phyloP scores from a whole-genome alignment of 495 filamentous ascomycete genomes.

The Copromyces sp. region DNA sequence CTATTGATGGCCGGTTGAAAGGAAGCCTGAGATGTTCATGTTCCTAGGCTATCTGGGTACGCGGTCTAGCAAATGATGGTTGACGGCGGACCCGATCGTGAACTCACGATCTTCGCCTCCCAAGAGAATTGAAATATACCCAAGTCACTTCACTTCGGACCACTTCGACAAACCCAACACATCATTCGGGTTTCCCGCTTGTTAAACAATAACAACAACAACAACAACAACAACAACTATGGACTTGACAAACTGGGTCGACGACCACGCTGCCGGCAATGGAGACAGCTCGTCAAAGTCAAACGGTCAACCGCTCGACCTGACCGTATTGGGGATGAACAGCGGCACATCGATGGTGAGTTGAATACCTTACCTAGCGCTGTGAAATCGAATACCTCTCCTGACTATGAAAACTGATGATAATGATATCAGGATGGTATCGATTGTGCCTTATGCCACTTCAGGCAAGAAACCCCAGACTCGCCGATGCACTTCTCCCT shows the following conservation, averaged over 20 bases:
- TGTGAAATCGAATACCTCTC: neutral
- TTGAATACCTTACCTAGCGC: neutral
- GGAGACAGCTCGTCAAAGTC: too few species aligned
- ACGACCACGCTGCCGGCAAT: neutral
- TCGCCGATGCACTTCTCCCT: constrained; percentile 41
- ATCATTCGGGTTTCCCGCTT: neutral
- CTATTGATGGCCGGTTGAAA: neutral
- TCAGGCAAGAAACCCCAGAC: constrained; percentile 38
- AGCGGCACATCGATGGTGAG: constrained; percentile 34
- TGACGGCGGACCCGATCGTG: neutral
- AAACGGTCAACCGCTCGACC: constrained; percentile 18
- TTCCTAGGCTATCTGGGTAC: neutral
- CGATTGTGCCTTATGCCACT: constrained; percentile 42
- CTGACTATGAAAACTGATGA: neutral
- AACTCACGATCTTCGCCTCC: neutral
- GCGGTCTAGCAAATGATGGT: neutral
- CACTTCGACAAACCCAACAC: neutral
- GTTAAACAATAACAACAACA: neutral
- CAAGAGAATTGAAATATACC: neutral
- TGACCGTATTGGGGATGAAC: constrained; percentile 44
- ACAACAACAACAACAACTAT: neutral
- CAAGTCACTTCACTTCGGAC: neutral
- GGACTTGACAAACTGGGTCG: neutral
- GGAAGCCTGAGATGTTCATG: neutral
- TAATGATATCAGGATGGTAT: constrained; percentile 28